Evolutionary conservation across 2,329 filamentous ascomycete genomes (phyloP), one percentile per base, ranked within the genome.

Genomic region (Botrytis aclada): DNA sequence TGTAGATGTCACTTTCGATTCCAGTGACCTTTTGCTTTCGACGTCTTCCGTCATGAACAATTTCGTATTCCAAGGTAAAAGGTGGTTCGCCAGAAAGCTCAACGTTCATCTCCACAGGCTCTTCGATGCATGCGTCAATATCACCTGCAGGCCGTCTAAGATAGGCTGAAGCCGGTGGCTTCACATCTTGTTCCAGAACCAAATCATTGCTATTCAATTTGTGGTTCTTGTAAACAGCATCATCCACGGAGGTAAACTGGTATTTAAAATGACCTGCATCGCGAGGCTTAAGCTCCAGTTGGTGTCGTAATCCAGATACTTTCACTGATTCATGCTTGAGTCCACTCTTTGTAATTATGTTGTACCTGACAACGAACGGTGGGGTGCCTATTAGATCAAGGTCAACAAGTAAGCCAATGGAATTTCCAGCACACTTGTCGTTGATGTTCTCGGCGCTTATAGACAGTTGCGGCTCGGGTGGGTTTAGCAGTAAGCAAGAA

Each of bases 341-440:
- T 84, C 72, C 86, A 83, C 73, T 86, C 9, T 88, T 88, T 70
- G 87, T 89, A 78, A 88, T 89, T 72, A 94, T 87, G 61, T 90
- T 90, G 81, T 98, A 99, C 34, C 86, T 85, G 63, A 99, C 86
- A n/a, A 86, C 85, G 83, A 99, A 99, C 1, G 95, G 95, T 63
- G 97, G 95, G 0, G 94, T 97, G 74, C 96, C 96, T 41, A 95
- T 92, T 56, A 99, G 86, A 80, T 98, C 94, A 67, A 99, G 84
- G 79, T 96, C 92, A 60, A 99, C 93, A 18, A 92, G 89, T 71
- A 99, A 87, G 58, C 96, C 96, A 75, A 99, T 93, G 0, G 96
- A 94, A 79, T 94, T 97, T 65, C 95, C 94, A 51, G 95, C 95
- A 81, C 96, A 99, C 81, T 97, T 97, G 82, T 99, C 96, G 70